Base-by-base conservation (phyloP, 345 rosid species). In the Aquilaria malaccensis region DNA sequence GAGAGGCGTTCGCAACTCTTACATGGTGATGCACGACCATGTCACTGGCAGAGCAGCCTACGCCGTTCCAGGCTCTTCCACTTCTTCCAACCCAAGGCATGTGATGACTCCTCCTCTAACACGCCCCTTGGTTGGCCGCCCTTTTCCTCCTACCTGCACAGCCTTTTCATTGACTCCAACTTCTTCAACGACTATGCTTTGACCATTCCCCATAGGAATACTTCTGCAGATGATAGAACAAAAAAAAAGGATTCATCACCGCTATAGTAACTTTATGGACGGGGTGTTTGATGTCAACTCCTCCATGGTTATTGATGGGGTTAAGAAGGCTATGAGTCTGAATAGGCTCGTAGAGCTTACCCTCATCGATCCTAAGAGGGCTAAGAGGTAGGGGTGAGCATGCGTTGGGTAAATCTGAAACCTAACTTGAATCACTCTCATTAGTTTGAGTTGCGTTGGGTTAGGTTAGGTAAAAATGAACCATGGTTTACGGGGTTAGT, bases 321-420 rank as follows among this genome's bases (percentile, higher is more conserved):
- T 67, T 13, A 89, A 93, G 87, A 93, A 93, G 78, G 79, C 91
- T 59, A 79, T 85, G 89, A 91, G 77, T 64, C 85, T 85, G 66
- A 96, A 89, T 12, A 84, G 77, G 66, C 80, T 93, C 30, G 91
- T 96, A 30, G 98, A 89, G 70, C 88, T 93, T 33, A 81, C 97
- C 55, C 79, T 87, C 68, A 83, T 93, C 57, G 98, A 93, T 81
- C 98, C 97, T 62, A 89, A 84, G 72, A 78, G 98, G 77, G 98
- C 98, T 67, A 93, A 89, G 80, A 79, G 98, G 98, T 93, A 22
- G 22, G 22, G 22, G 22, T 22, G 22, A 22, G 22, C 22, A 22
- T 22, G 22, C 22, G 22, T 22, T 22, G 22, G 22, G 22, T 22
- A 22, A 22, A 22, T 22, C 22, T 1, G 22, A 22, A 22, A 22